A percentile compares a stretch with the other conserved stretches of the same genome.
These are phyloP conservation scores for Arachnopeziza araneosa DNA, from an alignment of 2,329 filamentous ascomycete species.

Conservation along the genomic window DNA sequence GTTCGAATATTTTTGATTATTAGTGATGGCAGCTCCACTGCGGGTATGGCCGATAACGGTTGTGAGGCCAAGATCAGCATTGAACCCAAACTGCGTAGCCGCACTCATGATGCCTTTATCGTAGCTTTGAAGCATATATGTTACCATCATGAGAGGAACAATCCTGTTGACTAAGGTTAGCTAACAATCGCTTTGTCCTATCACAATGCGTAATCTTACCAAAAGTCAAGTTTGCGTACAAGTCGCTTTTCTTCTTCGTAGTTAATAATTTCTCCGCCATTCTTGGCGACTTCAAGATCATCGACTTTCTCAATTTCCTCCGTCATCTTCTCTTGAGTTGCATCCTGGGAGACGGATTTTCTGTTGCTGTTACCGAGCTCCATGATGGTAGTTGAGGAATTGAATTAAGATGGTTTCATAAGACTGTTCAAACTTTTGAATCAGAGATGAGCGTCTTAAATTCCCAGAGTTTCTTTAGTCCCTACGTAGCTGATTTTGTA, in stretches of 20 bases:
- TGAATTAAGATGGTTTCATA: neutral
- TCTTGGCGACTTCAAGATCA: conserved; percentile 8
- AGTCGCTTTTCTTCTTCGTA: conserved; percentile 6
- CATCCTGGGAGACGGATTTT: conserved; percentile 2
- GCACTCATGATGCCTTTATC: conserved; percentile 32
- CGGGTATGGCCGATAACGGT: conserved; percentile 10
- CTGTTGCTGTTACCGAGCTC: conserved; percentile 7
- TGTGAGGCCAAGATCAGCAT: conserved; percentile 50
- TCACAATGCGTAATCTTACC: neutral
- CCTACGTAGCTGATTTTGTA: too few relatives aligned
- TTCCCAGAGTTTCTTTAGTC: too few relatives aligned
- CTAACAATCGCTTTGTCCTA: neutral
- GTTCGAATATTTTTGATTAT: conserved; percentile 30
- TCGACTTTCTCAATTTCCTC: conserved; percentile 10
- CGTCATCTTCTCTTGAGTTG: conserved; percentile 2
- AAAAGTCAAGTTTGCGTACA: conserved; percentile 16
- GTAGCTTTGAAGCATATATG: conserved; percentile 54
- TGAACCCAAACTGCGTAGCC: conserved; percentile 45
- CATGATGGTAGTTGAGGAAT: conserved; percentile 3
- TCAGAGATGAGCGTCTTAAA: neutral
- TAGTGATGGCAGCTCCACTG: conserved; percentile 15
- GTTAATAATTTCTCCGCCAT: conserved; percentile 1
- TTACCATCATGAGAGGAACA: conserved; percentile 45
- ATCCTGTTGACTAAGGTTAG: conserved; percentile 31
- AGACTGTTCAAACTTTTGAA: neutral